Base-by-base conservation (phyloP, 148 eudicot genomes). In the Vaccinium darrowii region DNA sequence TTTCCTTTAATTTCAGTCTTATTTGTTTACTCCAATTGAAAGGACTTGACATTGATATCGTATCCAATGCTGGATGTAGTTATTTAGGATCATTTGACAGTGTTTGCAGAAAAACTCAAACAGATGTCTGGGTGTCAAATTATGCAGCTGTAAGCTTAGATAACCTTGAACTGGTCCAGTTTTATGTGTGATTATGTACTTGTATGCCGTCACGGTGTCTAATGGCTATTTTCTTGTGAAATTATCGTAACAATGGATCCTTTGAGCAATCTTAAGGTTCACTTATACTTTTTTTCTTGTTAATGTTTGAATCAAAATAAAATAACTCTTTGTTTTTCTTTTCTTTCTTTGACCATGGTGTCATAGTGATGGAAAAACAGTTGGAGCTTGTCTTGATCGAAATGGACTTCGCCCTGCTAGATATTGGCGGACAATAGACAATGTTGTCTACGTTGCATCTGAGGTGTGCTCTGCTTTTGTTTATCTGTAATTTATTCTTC, bases 321-420 rank as follows among this genome's bases (percentile, higher is more conserved):
- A 21, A 5, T 72, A 47, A 47, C 18, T 3, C 43, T 73, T 58
- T 74, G 1, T 25, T 84, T 73, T 47, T 33, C 73, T 33, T 52
- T 21, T 80, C 30, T 49, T 11, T 62, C 39, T 81, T 73, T 47
- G 36, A 39, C 58, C 72, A 36, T 84, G 76, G 79, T 23, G 23
- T 84, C 30, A 74, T 89, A 97, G 99, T 87, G 99, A 97, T 86
- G 99, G 99, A 82, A 97, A 97, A 90, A 97, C 98, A 82, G 99
- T 97, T 81, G 99, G 99, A 88, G 99, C 99, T 89, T 92, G 94
- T 87, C 96, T 97, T 84, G 99, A 97, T 85, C 94, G 99, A 9
- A 97, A 97, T 85, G 99, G 99, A 83, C 93, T 97, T 88, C 99
- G 99, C 47, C 99, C 99, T 88, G 99, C 99, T 78, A 95, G 99